phyloP scores from a whole-genome alignment of 345 rosid species.

The Garcia nutans region DNA sequence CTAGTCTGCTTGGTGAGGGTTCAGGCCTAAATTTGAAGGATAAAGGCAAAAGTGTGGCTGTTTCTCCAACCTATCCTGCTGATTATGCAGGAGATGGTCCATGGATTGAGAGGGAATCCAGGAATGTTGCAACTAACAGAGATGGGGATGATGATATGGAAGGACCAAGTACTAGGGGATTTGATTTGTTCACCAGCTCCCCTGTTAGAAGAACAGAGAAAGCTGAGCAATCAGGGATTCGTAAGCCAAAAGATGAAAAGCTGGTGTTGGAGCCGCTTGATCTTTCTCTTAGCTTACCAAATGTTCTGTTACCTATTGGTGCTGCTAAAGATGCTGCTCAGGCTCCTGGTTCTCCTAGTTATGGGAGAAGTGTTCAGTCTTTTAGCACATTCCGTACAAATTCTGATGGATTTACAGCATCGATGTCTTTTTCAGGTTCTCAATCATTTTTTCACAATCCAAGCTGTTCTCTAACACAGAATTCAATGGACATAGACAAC shows the following conservation, averaged over 20 bases:
- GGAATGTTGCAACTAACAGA: conserved; percentile 29
- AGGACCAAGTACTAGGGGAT: conserved; percentile 81
- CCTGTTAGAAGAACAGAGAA: conserved; percentile 61
- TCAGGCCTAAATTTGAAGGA: conserved; percentile 43
- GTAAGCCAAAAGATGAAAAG: conserved; percentile 60
- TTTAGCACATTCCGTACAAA: conserved; percentile 63
- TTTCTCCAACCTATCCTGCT: conserved; percentile 28
- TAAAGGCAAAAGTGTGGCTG: conserved; percentile 65
- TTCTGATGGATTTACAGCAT: conserved; percentile 86
- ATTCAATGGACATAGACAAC: conserved; percentile 63
- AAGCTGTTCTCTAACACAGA: conserved; percentile 93
- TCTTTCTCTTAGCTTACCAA: conserved; percentile 93
- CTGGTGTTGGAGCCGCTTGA: conserved; percentile 71
- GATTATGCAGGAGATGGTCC: conserved; percentile 41
- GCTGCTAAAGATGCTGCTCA: conserved; percentile 43
- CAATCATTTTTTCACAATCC: conserved; percentile 92
- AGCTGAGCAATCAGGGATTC: conserved; percentile 41
- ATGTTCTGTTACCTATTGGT: conserved; percentile 75
- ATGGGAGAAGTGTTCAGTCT: conserved; percentile 76
- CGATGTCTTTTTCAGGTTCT: conserved; percentile 93
- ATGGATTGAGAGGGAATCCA: conserved; percentile 43
- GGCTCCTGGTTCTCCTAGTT: conserved; percentile 71
- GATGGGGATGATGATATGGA: conserved; percentile 52
- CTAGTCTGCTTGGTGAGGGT: conserved; percentile 30
- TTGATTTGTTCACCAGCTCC: conserved; percentile 77